Evolutionary conservation across 352 stramenopile genomes (phyloP).

Genomic region (Phytopythium oedochilum): DNA sequence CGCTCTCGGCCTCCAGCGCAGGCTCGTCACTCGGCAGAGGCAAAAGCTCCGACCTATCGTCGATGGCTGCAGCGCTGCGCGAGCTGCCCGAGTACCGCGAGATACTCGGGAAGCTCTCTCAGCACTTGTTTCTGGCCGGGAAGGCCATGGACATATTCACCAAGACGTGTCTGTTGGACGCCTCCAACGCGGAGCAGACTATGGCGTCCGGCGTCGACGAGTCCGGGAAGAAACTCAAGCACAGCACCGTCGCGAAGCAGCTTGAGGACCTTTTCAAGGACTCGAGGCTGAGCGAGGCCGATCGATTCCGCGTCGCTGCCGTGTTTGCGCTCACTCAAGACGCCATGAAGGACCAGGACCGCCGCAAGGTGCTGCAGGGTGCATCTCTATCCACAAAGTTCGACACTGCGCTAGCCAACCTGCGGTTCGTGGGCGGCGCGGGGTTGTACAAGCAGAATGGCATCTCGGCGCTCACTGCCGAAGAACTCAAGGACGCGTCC

Average conservation of each 20-base stretch:
- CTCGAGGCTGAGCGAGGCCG: constrained; percentile 66
- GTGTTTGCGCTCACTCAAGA: constrained; percentile 94
- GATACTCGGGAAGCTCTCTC: constrained; percentile 92
- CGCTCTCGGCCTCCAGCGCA: constrained; percentile 74
- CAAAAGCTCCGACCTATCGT: constrained; percentile 84
- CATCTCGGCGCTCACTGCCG: constrained; percentile 41
- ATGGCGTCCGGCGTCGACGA: constrained; percentile 93
- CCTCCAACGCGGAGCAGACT: constrained; percentile 94
- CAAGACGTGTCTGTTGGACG: constrained; percentile 79
- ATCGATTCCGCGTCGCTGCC: constrained; percentile 89
- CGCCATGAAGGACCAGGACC: constrained; percentile 81
- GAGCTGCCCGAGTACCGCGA: constrained; percentile 94
- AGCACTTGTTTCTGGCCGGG: constrained; percentile 93
- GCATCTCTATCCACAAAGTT: constrained; percentile 78
- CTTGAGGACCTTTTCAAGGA: constrained; percentile 87
- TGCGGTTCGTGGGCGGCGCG: constrained; percentile 47
- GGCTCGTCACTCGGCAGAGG: constrained; percentile 72
- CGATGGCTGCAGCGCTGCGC: constrained; percentile 92
- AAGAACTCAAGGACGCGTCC: constrained; percentile 60
- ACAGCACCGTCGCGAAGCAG: constrained; percentile 75
- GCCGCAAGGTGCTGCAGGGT: constrained; percentile 78
- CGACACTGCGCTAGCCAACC: constrained; percentile 58
- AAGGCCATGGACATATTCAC: constrained; percentile 95
- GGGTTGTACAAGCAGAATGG: constrained; percentile 65
- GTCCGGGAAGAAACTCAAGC: constrained; percentile 89